Conservation (phyloP, 768 basidiomycete species). For the Suillus sp. region DNA sequence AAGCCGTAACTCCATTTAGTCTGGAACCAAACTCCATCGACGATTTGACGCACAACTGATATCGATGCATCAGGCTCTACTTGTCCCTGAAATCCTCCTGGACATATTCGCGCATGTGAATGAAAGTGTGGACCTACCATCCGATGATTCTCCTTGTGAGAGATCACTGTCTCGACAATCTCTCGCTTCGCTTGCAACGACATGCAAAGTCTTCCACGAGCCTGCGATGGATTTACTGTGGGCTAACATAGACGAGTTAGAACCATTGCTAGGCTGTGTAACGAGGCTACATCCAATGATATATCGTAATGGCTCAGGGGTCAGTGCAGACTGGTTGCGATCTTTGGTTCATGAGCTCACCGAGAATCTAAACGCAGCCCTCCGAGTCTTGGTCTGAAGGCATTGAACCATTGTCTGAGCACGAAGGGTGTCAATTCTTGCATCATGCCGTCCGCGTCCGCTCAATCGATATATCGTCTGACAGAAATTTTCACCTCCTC, state of each 20-base stretch:
- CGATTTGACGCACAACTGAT: not conserved
- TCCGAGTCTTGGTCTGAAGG: not conserved
- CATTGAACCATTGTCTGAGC: not conserved
- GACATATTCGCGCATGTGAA: not conserved
- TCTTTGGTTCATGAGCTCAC: not conserved
- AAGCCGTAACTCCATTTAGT: not conserved
- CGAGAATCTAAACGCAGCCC: not conserved
- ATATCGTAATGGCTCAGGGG: not conserved
- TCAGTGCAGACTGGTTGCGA: not conserved
- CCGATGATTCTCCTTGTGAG: not conserved
- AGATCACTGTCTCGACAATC: not conserved
- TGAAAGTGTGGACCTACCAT: not conserved
- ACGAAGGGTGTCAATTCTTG: not conserved
- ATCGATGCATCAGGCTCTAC: conserved; percentile 1
- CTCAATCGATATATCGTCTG: not conserved
- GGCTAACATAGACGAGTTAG: not conserved
- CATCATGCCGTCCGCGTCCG: not conserved
- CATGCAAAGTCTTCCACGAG: not conserved
- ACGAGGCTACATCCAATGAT: conserved; percentile 1
- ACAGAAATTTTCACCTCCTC: not conserved
- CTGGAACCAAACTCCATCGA: not conserved
- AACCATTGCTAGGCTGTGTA: not conserved
- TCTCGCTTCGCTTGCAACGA: not conserved
- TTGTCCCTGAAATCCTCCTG: not conserved
- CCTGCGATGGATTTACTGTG: not conserved